Conservation (phyloP, 2,329 filamentous ascomycete genomes). For the Dothideomycetes sp. region DNA sequence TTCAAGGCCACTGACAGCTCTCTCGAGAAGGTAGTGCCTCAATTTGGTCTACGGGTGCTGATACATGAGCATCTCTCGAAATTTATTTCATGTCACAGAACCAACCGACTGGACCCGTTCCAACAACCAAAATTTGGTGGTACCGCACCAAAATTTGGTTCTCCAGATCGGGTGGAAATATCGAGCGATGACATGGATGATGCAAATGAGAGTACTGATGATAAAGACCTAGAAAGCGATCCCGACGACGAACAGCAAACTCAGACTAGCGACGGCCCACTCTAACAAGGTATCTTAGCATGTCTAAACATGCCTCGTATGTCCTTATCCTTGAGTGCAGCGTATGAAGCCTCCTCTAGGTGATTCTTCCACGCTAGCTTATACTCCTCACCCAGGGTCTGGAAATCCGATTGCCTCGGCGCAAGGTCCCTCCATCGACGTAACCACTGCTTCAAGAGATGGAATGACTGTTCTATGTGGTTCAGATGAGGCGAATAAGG, state of each 20-base stretch:
- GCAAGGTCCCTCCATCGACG: not conserved
- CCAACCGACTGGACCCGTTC: not conserved
- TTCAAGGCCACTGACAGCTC: not conserved
- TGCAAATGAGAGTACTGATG: not conserved
- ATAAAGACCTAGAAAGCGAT: not conserved
- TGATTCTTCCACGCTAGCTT: not conserved
- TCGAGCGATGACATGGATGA: too few species aligned
- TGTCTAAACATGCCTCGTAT: not conserved
- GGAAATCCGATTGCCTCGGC: not conserved
- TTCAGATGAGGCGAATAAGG: slow-evolving; percentile 1
- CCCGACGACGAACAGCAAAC: not conserved
- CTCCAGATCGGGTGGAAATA: too few species aligned
- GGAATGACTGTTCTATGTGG: not conserved
- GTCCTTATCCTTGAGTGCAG: not conserved
- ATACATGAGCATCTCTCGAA: not conserved
- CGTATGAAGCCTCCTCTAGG: not conserved
- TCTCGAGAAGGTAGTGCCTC: not conserved
- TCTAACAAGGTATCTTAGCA: slow-evolving; percentile 1
- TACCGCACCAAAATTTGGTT: too few species aligned
- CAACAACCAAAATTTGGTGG: not conserved
- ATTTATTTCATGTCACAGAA: not conserved
- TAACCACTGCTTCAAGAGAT: slow-evolving; percentile 1
- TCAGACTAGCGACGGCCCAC: too few species aligned
- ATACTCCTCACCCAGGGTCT: not conserved
- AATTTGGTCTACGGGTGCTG: not conserved